Base-by-base conservation (phyloP, 2,329 filamentous ascomycete species). In the Aspergillus fumigatiaffinis region DNA sequence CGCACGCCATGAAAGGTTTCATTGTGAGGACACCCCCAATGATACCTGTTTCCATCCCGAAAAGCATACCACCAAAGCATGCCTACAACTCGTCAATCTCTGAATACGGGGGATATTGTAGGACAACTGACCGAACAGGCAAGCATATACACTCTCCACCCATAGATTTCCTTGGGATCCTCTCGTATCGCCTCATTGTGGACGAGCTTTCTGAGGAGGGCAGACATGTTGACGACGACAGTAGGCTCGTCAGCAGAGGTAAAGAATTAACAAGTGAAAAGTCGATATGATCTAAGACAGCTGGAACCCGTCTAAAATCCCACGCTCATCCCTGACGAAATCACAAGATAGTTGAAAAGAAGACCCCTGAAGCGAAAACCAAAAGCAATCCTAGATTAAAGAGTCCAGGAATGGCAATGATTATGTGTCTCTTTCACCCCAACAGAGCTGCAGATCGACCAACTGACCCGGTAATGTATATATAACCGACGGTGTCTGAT, bases 181-280 rank as follows among this genome's bases (percentile, higher is more conserved):
- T 76, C 73, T 67, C 82, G 85, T 83, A 90, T 89, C 48, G 88
- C 84, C 71, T 90, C 86, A 77, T 90, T 90, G 73, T 83, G 83
- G 64, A 88, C 81, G 67, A 88, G 77, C 64, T 74, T 76, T 64
- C 78, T 78, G 55, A 88, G 79, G 63, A 86, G 69, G 55, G 61
- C 64, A 51, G 70, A 65, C 69, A 82, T 81, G 53, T 41, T 71
- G 65, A 51, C 53, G 63, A 58, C 12, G 42, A 46, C 21, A 9
- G 12, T 56, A 3, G 50, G 25, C 48, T 4, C 51, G 6, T 35
- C 14, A 28, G 29, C 29, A 50, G 21, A 32, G 50, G 3, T 47
- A 38, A 32, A 48, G 21, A 25, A 12, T 17, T 29, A 38, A 4
- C 14, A 6, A 41, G 21, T 7, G 23, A 21, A 5, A 50, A 35